A percentile compares a stretch with the other conserved stretches of the same genome.
These are phyloP conservation scores for Paraphaeosphaeria sporulosa DNA, from an alignment of 2,329 filamentous ascomycete genomes.

Conservation along the genomic window DNA sequence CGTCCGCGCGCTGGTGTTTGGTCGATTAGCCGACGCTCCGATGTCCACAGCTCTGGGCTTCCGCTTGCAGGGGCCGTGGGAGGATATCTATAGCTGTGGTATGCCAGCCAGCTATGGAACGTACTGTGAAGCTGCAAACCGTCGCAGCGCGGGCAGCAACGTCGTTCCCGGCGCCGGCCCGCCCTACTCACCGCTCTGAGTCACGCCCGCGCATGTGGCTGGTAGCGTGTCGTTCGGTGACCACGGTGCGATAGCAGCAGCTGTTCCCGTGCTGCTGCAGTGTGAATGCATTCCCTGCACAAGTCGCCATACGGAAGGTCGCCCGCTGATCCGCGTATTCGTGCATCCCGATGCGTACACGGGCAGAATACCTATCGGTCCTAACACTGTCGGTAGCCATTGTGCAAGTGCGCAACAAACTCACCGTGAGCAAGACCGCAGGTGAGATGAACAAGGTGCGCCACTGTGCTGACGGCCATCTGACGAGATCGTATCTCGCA, in stretches of 20 bases:
- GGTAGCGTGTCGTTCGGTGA: neutral
- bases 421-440: neutral
- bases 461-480: neutral
- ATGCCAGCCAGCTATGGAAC: neutral
- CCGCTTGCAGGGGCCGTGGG: neutral
- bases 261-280: conserved; percentile 13
- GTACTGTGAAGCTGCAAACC: neutral
- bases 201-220: conserved; percentile 14
- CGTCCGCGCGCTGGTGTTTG: neutral
- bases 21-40: neutral
- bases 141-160: neutral
- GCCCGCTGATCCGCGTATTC: neutral
- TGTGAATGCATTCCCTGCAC: neutral
- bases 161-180: conserved; percentile 12
- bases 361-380: neutral
- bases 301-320: neutral
- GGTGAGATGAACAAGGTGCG: neutral
- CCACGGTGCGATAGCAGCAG: conserved; percentile 3
- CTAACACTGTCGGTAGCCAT: neutral
- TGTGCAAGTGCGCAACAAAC: neutral
- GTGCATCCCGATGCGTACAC: neutral
- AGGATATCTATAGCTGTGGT: neutral
- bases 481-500: conserved; percentile 3
- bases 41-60: neutral
- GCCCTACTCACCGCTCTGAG: conserved; percentile 29